phyloP scores from a whole-genome alignment of 805 yeast species.

The Wickerhamiella occidentalis region DNA sequence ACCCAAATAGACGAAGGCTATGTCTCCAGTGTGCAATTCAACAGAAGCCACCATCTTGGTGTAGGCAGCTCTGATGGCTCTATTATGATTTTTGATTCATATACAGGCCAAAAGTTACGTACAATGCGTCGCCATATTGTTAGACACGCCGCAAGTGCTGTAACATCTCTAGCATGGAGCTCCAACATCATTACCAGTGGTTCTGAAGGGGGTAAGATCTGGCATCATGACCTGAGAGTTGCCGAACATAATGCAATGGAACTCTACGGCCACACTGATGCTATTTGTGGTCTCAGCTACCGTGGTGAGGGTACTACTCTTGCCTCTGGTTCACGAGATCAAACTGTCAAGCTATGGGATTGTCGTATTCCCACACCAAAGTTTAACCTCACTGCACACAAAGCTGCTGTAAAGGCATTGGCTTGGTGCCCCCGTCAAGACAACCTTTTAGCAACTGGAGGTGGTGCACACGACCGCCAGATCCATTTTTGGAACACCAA shows the following conservation, averaged over 20 bases:
- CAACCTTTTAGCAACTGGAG: constrained; percentile 86
- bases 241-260: constrained; percentile 58
- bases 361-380: constrained; percentile 56
- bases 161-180: constrained; percentile 78
- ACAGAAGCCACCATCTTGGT: constrained; percentile 79
- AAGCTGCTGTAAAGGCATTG: constrained; percentile 90
- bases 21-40: constrained; percentile 75
- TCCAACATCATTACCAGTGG: constrained; percentile 77
- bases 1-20: constrained; percentile 28
- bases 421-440: constrained; percentile 88
- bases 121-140: constrained; percentile 60
- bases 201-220: constrained; percentile 69
- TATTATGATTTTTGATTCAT: constrained; percentile 90
- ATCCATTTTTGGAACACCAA: constrained; percentile 93
- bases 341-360: constrained; percentile 88
- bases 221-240: constrained; percentile 80
- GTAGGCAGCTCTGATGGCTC: constrained; percentile 76
- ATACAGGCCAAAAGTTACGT: constrained; percentile 57
- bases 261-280: constrained; percentile 63
- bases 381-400: constrained; percentile 66
- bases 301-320: constrained; percentile 71
- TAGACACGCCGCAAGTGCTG: constrained; percentile 25
- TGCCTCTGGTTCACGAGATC: constrained; percentile 92
- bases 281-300: constrained; percentile 86
- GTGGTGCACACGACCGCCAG: constrained; percentile 81